Percentiles rank a stretch among this genome's conserved stretches.
These are phyloP conservation scores for Ricinus communis DNA, from an alignment of 345 rosid species.

Conservation along the genomic window DNA sequence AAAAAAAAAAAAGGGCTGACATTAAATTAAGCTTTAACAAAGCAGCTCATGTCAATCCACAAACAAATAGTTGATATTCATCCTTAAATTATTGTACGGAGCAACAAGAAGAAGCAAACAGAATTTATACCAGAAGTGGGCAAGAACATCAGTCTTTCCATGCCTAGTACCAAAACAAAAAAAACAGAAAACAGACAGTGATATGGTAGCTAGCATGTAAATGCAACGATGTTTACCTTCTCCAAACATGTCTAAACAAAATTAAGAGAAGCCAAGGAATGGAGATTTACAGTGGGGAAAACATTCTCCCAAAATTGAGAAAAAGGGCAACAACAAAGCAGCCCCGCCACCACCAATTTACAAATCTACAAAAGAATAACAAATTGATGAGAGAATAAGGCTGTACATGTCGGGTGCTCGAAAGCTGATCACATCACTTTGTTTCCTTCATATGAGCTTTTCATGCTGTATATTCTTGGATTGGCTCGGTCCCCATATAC, in stretches of 20 bases:
- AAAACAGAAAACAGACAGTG: no score
- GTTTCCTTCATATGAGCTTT: slow-evolving; percentile 21
- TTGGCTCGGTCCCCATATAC: slow-evolving; percentile 68
- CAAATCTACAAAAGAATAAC: slow-evolving; percentile 25
- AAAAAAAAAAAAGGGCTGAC: no score
- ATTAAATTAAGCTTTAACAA: no score
- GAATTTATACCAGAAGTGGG: neutral
- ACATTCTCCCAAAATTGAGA: slow-evolving; percentile 31
- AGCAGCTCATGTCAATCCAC: no score
- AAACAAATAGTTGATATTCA: no score
- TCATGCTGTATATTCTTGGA: slow-evolving; percentile 20
- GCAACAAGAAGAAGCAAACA: neutral
- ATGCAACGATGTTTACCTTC: neutral
- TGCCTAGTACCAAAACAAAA: no score
- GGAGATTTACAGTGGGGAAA: slow-evolving; percentile 27
- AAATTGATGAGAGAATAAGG: slow-evolving; percentile 9
- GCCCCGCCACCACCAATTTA: slow-evolving; percentile 26
- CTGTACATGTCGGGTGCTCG: slow-evolving; percentile 21
- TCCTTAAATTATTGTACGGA: no score
- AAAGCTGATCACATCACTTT: neutral
- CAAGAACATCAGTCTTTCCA: neutral
- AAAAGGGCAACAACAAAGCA: slow-evolving; percentile 18
- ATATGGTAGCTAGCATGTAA: neutral
- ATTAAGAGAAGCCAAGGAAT: slow-evolving; percentile 10
- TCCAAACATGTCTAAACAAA: neutral